Conservation (phyloP, 345 rosid genomes). For the Excoecaria cochinchinensis region DNA sequence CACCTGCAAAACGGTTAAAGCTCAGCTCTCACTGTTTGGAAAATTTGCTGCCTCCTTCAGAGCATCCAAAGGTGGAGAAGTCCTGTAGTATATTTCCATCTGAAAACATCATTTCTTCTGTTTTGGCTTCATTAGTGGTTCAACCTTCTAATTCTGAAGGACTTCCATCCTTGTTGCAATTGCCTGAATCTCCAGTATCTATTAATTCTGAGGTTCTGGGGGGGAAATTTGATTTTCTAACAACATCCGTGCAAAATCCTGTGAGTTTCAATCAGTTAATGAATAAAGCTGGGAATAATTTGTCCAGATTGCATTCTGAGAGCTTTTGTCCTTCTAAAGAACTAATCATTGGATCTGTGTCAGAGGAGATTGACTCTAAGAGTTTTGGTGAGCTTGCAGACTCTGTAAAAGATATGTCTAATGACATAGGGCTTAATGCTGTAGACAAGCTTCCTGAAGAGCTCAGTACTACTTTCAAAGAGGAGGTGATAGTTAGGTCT, state of each 20-base stretch:
- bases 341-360: conserved; percentile 7
- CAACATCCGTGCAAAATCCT: background rate
- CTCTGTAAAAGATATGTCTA: conserved; percentile 11
- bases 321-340: conserved; percentile 11
- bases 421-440: conserved; percentile 2
- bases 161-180: conserved; percentile 32
- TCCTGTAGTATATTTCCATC: conserved; percentile 14
- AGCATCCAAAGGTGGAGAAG: conserved; percentile 25
- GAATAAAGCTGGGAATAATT: background rate
- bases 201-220: conserved; percentile 29
- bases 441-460: conserved; percentile 17
- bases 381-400: conserved; percentile 12
- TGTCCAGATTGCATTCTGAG: conserved; percentile 2
- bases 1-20: conserved; percentile 16
- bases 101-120: conserved; percentile 16
- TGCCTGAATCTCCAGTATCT: conserved; percentile 37
- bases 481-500: conserved; percentile 8
- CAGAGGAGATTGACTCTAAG: conserved; percentile 10
- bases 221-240: conserved; percentile 8
- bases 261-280: background rate
- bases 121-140: conserved; percentile 18
- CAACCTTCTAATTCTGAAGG: conserved; percentile 19
- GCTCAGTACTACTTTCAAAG: conserved; percentile 17
- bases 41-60: conserved; percentile 11
- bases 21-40: background rate